Base-by-base conservation (phyloP, 352 stramenopile species). In the Phytophthora pseudosyringae region DNA sequence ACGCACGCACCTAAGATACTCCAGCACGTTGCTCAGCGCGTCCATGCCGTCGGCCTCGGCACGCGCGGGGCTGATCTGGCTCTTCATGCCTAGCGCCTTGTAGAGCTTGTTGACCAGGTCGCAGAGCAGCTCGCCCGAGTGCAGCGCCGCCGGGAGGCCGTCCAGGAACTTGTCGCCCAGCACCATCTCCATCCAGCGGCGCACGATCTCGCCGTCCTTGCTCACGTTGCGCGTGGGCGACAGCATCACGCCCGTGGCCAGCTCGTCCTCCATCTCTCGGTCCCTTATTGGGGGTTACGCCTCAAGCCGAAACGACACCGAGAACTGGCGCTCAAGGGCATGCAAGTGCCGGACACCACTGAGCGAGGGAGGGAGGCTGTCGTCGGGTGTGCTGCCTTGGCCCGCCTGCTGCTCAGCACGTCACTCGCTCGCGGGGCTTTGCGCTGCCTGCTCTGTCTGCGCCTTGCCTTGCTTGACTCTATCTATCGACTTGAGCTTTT, bases 141-240 rank as follows among this genome's bases (percentile, higher is more conserved):
- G 75, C 50, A 95, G 78, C 58, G 77, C 79, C 7, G 67, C 48
- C 7, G 77, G 69, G 50, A 93, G 83, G 15, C 80, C 70, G 29
- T 69, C 59, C 25, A 60, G 32, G 33, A 90, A 81, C 68, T 91
- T 93, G 46, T 94, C 86, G 38, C 83, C 83, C 16, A 94, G 78
- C 56, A 96, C 86, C 88, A 96, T 94, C 59, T 94, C 88, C 65
- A 96, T 90, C 88, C 88, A 96, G 44, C 86, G 82, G 55, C 82
- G 80, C 38, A 88, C 86, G 67, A 94, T 88, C 55, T 91, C 83
- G 47, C 78, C 75, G 57, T 82, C 82, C 55, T 79, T 78, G 63
- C 64, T 69, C 38, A 56, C n/a, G 43, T 78, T 71, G 59, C 55
- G 55, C 41, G 72, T 72, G 48, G 77, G 67, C 50, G 75, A 76